phyloP scores from a whole-genome alignment of 768 basidiomycete species.

The Lepiota venenata region DNA sequence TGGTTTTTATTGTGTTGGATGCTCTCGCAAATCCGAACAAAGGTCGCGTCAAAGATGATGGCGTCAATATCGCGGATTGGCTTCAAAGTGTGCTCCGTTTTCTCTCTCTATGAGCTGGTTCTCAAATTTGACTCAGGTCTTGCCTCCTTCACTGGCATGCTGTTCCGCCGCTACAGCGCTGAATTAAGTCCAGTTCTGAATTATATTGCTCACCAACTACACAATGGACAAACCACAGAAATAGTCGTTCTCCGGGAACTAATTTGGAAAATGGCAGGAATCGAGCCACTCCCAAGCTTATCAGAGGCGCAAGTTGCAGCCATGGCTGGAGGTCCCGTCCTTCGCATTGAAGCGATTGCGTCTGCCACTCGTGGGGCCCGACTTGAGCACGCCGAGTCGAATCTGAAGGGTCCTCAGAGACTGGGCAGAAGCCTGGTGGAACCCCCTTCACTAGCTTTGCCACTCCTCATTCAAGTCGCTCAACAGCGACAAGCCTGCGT shows the following conservation, averaged over 20 bases:
- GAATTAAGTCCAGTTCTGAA: conserved; percentile 82
- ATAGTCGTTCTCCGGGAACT: conserved; percentile 90
- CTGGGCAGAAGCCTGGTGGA: conserved; percentile 66
- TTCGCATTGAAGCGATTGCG: conserved; percentile 88
- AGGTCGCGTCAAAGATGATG: conserved; percentile 85
- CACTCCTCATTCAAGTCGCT: conserved; percentile 88
- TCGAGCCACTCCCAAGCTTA: conserved; percentile 86
- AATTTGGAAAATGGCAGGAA: conserved; percentile 94
- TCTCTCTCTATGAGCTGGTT: conserved; percentile 9
- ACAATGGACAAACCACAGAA: conserved; percentile 79
- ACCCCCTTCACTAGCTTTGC: conserved; percentile 66
- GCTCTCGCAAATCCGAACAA: conserved; percentile 82
- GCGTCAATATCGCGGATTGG: conserved; percentile 89
- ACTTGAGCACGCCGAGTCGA: conserved; percentile 61
- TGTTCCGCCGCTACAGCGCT: conserved; percentile 83
- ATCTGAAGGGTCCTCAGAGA: conserved; percentile 62
- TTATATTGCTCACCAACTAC: conserved; percentile 89
- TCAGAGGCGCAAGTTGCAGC: conserved; percentile 86
- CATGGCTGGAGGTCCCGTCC: conserved; percentile 86
- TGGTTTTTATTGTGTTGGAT: conserved; percentile 85
- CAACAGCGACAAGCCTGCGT: conserved; percentile 88
- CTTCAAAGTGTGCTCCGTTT: conserved; percentile 70
- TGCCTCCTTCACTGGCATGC: conserved; percentile 89
- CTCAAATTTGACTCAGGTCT: conserved; percentile 52
- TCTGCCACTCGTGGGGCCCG: conserved; percentile 72